Conservation (phyloP, 139 green algal genomes). For the Gonium pectorale region DNA sequence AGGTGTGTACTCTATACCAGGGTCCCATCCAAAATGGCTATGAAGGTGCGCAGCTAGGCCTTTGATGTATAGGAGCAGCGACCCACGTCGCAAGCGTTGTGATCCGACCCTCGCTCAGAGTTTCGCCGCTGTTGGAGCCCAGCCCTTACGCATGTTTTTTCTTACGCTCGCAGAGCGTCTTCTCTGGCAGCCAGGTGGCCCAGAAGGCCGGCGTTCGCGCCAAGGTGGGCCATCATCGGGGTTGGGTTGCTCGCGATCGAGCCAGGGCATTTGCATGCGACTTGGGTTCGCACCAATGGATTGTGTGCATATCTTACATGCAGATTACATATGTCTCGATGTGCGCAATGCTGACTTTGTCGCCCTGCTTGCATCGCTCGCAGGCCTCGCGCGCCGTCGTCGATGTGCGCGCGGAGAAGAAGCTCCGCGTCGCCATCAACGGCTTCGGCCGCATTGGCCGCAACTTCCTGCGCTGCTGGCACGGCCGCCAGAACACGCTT, state of each 20-base stretch:
- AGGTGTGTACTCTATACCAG: conserved; percentile 15
- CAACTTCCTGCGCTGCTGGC: conserved; percentile 93
- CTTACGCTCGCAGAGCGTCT: conserved; percentile 52
- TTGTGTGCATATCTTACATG: too few relatives aligned
- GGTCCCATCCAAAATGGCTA: conserved; percentile 30
- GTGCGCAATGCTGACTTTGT: too few relatives aligned
- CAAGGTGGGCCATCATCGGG: conserved; percentile 61
- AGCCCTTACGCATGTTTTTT: neutral
- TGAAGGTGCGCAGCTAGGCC: conserved; percentile 36
- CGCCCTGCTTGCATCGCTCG: neutral
- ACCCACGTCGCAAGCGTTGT: neutral
- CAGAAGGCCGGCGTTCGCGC: conserved; percentile 55
- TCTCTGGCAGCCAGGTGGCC: conserved; percentile 59
- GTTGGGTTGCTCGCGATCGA: neutral
- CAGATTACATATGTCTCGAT: too few relatives aligned
- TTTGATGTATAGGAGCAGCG: neutral
- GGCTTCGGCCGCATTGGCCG: conserved; percentile 98
- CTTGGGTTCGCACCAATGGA: too few relatives aligned
- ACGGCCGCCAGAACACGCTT: conserved; percentile 83
- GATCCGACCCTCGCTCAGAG: neutral
- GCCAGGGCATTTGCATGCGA: too few relatives aligned
- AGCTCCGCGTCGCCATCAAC: conserved; percentile 98
- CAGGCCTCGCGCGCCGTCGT: conserved; percentile 48
- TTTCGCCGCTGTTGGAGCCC: too few relatives aligned
- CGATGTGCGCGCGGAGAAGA: conserved; percentile 80